Conservation (phyloP, 441 rosid species). For the Theobroma grandiflorum region DNA sequence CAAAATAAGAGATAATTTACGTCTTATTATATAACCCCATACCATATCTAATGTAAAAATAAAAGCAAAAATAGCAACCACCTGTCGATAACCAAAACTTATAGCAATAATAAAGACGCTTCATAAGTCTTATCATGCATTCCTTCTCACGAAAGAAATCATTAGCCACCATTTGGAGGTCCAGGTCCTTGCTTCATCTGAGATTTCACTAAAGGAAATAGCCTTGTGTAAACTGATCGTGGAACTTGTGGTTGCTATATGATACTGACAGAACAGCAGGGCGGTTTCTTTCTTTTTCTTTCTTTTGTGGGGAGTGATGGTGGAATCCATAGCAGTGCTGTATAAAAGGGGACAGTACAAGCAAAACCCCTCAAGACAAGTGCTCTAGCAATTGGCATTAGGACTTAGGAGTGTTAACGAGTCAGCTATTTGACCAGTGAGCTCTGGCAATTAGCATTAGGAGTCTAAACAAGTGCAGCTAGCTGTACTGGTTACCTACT, state of each 20-base stretch:
- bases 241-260: neutral
- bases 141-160: neutral
- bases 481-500: no score
- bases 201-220: neutral
- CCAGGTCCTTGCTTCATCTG: neutral
- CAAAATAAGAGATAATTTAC: no score
- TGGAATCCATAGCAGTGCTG: neutral
- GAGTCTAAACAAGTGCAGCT: no score
- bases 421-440: no score
- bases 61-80: no score
- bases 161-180: neutral
- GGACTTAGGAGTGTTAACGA: no score
- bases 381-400: no score
- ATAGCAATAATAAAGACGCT: neutral
- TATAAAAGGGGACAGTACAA: no score
- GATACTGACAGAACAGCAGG: neutral
- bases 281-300: neutral
- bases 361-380: no score
- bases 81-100: neutral
- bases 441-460: no score
- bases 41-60: no score
- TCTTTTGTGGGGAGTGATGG: neutral
- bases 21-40: no score
- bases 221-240: neutral
- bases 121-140: neutral